A percentile compares a stretch with the other conserved stretches of the same genome.
Conservation (phyloP, 306 rosid genomes). For the Glycine soja region DNA sequence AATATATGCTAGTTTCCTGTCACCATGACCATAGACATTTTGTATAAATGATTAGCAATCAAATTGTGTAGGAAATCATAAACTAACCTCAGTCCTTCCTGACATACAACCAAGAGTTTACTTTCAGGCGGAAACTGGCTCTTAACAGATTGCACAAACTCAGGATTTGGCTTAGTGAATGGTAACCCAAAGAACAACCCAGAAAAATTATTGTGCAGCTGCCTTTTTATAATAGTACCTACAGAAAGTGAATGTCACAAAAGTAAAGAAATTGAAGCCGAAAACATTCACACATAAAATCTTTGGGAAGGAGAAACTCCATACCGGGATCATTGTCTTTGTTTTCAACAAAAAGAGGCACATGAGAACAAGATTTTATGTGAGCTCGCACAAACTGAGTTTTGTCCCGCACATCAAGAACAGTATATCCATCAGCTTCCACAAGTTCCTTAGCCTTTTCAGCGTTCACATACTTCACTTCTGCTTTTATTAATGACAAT, state of each 20-base stretch:
- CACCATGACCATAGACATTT: not conserved
- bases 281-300: not conserved
- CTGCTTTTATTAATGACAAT: constrained; percentile 70
- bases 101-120: constrained; percentile 86
- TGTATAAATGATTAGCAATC: constrained; percentile 1
- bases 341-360: constrained; percentile 88
- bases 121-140: constrained; percentile 68
- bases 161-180: constrained; percentile 86
- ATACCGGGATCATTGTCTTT: constrained; percentile 82
- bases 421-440: constrained; percentile 68
- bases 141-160: constrained; percentile 76
- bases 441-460: constrained; percentile 82
- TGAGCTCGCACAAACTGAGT: constrained; percentile 82
- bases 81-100: constrained; percentile 91
- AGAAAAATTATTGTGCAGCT: constrained; percentile 91
- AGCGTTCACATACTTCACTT: constrained; percentile 71
- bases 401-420: constrained; percentile 86
- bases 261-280: not conserved
- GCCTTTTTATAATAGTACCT: constrained; percentile 87
- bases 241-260: constrained; percentile 40
- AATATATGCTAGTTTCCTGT: not conserved
- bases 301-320: constrained; percentile 18
- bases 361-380: constrained; percentile 81
- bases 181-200: constrained; percentile 89
- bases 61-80: constrained; percentile 30